Evolutionary conservation across 352 stramenopile species (phyloP), one percentile per base, ranked within the genome.

Genomic region (Globisporangium cylindrosporum): DNA sequence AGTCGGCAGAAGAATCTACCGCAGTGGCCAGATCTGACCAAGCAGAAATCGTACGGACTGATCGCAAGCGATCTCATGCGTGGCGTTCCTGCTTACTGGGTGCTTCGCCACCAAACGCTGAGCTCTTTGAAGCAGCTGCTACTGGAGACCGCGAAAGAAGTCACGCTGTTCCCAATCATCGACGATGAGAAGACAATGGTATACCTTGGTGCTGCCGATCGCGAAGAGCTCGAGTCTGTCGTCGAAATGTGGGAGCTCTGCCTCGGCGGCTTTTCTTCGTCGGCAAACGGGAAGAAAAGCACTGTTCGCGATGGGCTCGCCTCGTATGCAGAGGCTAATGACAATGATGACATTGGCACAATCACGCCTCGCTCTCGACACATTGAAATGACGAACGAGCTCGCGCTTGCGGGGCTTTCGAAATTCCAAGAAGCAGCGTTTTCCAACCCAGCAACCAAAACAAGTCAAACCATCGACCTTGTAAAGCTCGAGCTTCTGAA

Each of bases 1-100:
- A 83, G 81, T 34, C 78, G 86, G 14, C 78, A 93, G 48, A 92
- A 91, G 69, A 88, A 90, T 57, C 77, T 95, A 49, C 88, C 88
- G 22, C 85, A 89, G 61, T 94, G 86, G 83, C 88, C 87, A 10
- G 82, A 91, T 63, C 72, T 95, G 29, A 90, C 82, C 10, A 87
- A 91, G 59, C 87, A 95, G 59, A 78, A 76, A 34, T 94, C 84
- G 24, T 96, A 94, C 70, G 75, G 68, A 1, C 81, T 95, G 6
- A 76, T 85, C 25, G 86, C 88, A 3, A 76, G 78, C 18, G 81
- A 92, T 59, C 75, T 95, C 64, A 94, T 94, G 86, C 75, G 82
- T 12, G 68, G 78, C 25, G 55, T 80, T 12, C 83, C 73, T 9
- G 49, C 76, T 15, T 81, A 82, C 65, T 81, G 73, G 49, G 60